Conservation (phyloP, 495 filamentous ascomycete genomes). For the Podospora conica region DNA sequence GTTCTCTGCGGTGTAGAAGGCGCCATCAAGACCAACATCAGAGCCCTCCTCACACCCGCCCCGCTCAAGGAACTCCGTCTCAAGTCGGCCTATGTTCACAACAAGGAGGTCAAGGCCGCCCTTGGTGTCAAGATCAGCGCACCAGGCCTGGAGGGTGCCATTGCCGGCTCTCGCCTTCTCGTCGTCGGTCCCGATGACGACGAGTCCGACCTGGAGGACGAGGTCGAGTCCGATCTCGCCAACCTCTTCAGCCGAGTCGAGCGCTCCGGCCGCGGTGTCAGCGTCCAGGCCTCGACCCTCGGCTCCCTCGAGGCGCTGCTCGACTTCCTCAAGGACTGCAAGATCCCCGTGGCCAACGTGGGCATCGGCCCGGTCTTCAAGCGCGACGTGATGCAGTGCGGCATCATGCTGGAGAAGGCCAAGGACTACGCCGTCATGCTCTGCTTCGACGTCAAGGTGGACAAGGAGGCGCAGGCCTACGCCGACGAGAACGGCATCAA, state of each 20-base stretch:
- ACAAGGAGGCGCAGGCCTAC: constrained; percentile 89
- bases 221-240: constrained; percentile 93
- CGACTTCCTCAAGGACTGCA: constrained; percentile 88
- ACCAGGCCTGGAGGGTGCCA: constrained; percentile 91
- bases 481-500: constrained; percentile 94
- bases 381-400: constrained; percentile 95
- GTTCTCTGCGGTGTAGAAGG: constrained; percentile 94
- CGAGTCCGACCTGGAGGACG: constrained; percentile 91
- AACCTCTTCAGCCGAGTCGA: constrained; percentile 84
- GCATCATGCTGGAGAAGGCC: constrained; percentile 93
- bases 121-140: constrained; percentile 98
- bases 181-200: constrained; percentile 94
- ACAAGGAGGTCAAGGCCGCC: constrained; percentile 98
- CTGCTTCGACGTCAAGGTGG: constrained; percentile 98
- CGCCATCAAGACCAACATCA: constrained; percentile 87
- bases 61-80: constrained; percentile 91
- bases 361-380: constrained; percentile 98
- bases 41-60: constrained; percentile 93
- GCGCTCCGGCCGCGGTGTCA: constrained; percentile 87
- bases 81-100: constrained; percentile 91
- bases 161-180: constrained; percentile 90
- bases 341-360: constrained; percentile 96
- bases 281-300: constrained; percentile 93
- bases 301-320: constrained; percentile 95
- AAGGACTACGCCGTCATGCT: constrained; percentile 98